These are phyloP conservation scores for Penicillium sp. DNA, from an alignment of 2,329 filamentous ascomycete genomes.

Conservation along the genomic window DNA sequence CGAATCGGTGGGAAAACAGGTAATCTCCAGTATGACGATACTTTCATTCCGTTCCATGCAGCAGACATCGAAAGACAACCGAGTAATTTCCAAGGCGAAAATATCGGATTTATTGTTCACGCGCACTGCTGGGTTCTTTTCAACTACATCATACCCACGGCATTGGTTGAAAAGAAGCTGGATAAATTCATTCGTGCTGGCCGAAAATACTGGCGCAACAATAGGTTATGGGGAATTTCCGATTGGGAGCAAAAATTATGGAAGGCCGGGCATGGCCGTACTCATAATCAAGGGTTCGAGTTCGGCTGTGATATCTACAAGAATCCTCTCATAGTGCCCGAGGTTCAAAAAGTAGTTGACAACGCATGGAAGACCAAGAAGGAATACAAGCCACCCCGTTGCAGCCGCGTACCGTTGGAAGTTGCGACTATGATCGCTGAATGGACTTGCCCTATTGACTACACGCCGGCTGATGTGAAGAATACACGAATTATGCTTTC, in stretches of 20 bases:
- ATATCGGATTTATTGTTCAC: slow-evolving; percentile 6
- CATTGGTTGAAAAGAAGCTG: not conserved
- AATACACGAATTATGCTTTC: not conserved
- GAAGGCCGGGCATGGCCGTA: too few species aligned
- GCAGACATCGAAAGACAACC: not conserved
- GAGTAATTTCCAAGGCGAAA: not conserved
- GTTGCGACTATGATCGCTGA: not conserved
- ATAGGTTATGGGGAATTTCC: not conserved
- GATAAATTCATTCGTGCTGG: not conserved
- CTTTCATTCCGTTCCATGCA: slow-evolving; percentile 1
- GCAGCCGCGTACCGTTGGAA: not conserved
- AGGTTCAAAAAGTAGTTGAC: not conserved
- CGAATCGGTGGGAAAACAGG: slow-evolving; percentile 1
- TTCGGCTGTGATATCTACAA: slow-evolving; percentile 1
- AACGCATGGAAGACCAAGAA: not conserved
- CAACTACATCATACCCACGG: not conserved
- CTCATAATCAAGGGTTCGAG: too few species aligned
- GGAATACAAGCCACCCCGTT: too few species aligned
- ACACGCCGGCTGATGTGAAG: not conserved
- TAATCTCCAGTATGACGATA: not conserved
- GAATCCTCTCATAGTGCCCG: not conserved
- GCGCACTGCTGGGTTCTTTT: slow-evolving; percentile 11
- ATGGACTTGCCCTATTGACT: not conserved
- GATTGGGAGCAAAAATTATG: not conserved
- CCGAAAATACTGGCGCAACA: slow-evolving; percentile 2